These are phyloP conservation scores for Cylindrotheca fusiformis DNA, from an alignment of 108 stramenopile species.

Conservation along the genomic window DNA sequence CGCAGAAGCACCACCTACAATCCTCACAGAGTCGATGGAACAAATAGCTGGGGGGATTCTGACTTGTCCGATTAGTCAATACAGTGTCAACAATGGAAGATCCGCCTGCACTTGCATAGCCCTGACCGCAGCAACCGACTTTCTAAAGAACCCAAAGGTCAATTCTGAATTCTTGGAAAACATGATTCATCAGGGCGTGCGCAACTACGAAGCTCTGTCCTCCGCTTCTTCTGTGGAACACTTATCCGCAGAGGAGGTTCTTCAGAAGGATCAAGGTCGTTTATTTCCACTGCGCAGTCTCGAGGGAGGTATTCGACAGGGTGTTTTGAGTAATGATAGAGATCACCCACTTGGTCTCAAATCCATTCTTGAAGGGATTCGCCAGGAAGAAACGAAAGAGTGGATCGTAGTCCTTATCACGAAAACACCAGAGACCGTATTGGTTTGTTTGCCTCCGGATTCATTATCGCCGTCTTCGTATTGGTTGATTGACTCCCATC, in stretches of 20 bases:
- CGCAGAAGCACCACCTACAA: background rate
- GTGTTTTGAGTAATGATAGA: constrained; percentile 45
- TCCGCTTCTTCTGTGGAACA: constrained; percentile 47
- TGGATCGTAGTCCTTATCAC: constrained; percentile 68
- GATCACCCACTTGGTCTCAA: constrained; percentile 56
- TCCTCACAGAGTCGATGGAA: background rate
- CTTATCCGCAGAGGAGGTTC: constrained; percentile 72
- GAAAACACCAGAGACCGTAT: constrained; percentile 80
- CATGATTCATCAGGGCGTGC: constrained; percentile 49
- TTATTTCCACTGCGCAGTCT: constrained; percentile 30
- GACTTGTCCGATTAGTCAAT: constrained; percentile 56
- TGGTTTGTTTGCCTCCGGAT: constrained; percentile 50
- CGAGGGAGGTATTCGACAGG: constrained; percentile 59
- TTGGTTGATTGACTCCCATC: constrained; percentile 79
- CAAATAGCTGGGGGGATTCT: constrained; percentile 10
- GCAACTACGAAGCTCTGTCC: constrained; percentile 22
- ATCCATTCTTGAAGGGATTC: constrained; percentile 36
- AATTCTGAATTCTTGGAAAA: constrained; percentile 37
- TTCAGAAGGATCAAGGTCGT: constrained; percentile 14
- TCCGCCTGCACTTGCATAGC: constrained; percentile 83
- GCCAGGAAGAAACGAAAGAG: constrained; percentile 8
- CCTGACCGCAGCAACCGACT: constrained; percentile 48
- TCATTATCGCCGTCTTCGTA: background rate
- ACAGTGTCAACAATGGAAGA: constrained; percentile 51
- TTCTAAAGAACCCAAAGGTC: constrained; percentile 29